phyloP scores from a whole-genome alignment of 2,329 filamentous ascomycete genomes.

The Fusarium hainanense region DNA sequence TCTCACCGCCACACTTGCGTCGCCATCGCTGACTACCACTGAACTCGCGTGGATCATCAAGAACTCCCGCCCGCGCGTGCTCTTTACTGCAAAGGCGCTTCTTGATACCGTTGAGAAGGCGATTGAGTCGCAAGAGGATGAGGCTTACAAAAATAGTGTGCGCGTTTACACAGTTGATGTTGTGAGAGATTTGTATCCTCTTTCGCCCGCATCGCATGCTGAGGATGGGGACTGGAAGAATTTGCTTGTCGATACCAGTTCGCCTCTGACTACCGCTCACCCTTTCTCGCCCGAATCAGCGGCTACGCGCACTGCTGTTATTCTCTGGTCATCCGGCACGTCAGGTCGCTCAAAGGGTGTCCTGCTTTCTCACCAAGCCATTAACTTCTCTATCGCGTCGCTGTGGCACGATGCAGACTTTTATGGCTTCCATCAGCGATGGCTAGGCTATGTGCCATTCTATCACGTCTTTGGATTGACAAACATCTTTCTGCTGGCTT shows the following conservation, averaged over 20 bases:
- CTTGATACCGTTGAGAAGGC: conserved; percentile 51
- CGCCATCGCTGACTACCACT: conserved; percentile 53
- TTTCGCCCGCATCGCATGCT: conserved; percentile 28
- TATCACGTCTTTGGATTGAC: conserved; percentile 71
- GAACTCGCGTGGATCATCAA: conserved; percentile 57
- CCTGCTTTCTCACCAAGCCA: conserved; percentile 75
- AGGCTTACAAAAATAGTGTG: conserved; percentile 53
- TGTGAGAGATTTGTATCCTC: conserved; percentile 50
- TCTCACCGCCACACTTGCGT: conserved; percentile 54
- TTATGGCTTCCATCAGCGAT: conserved; percentile 53
- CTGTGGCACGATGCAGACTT: conserved; percentile 63
- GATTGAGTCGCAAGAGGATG: conserved; percentile 49
- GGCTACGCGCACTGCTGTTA: conserved; percentile 67
- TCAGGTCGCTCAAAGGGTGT: conserved; percentile 82
- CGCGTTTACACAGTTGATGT: conserved; percentile 69
- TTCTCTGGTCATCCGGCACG: conserved; percentile 67
- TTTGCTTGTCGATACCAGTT: conserved; percentile 61
- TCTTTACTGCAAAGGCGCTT: conserved; percentile 52
- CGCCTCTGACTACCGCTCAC: conserved; percentile 58
- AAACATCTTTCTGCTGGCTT: conserved; percentile 69
- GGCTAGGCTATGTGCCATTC: conserved; percentile 76
- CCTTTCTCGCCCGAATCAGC: conserved; percentile 50
- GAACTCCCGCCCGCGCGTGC: conserved; percentile 52
- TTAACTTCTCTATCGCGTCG: conserved; percentile 65
- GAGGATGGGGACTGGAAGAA: conserved; percentile 66